Percentiles rank a stretch among this genome's conserved stretches.
Evolutionary conservation across 2,329 filamentous ascomycete genomes (phyloP).

Genomic region (Immersiporthe knoxdaviesiana): DNA sequence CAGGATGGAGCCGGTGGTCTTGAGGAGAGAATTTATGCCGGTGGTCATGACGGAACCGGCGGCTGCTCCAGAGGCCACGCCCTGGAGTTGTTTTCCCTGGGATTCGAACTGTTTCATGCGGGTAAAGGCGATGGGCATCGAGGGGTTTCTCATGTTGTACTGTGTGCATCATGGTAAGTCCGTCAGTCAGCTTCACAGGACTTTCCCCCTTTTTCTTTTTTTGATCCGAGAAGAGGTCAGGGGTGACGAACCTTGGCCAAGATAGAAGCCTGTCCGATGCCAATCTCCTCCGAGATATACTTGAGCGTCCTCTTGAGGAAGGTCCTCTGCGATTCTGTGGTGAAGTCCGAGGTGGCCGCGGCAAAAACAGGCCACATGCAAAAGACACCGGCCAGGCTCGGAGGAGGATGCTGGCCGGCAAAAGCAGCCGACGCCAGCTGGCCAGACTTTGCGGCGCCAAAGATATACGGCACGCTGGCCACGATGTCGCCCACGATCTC

Average conservation of each 20-base stretch:
- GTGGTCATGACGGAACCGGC: slow-evolving; percentile 23
- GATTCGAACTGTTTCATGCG: slow-evolving; percentile 28
- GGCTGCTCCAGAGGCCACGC: slow-evolving; percentile 22
- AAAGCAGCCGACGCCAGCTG: background rate
- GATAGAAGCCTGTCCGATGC: slow-evolving; percentile 29
- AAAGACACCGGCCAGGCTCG: slow-evolving; percentile 24
- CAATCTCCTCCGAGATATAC: slow-evolving; percentile 29
- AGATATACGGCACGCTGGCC: slow-evolving; percentile 28
- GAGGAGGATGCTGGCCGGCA: slow-evolving; percentile 11
- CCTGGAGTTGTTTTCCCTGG: slow-evolving; percentile 23
- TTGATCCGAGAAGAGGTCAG: too few species aligned
- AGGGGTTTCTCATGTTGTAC: slow-evolving; percentile 26
- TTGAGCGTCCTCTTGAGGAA: slow-evolving; percentile 28
- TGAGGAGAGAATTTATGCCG: slow-evolving; percentile 17
- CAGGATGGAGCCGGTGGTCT: slow-evolving; percentile 14
- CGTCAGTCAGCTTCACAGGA: background rate
- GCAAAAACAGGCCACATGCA: slow-evolving; percentile 30
- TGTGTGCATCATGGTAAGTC: background rate
- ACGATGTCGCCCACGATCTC: slow-evolving; percentile 22
- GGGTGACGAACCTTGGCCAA: slow-evolving; percentile 26
- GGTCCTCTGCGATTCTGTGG: slow-evolving; percentile 23
- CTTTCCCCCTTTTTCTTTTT: too few species aligned
- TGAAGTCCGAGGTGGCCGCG: slow-evolving; percentile 28
- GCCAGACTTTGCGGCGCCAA: slow-evolving; percentile 16
- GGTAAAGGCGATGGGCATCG: slow-evolving; percentile 30